Evolutionary conservation across 1,284 basidiomycete genomes (phyloP).

Genomic region (Apiotrichum veenhuisii): DNA sequence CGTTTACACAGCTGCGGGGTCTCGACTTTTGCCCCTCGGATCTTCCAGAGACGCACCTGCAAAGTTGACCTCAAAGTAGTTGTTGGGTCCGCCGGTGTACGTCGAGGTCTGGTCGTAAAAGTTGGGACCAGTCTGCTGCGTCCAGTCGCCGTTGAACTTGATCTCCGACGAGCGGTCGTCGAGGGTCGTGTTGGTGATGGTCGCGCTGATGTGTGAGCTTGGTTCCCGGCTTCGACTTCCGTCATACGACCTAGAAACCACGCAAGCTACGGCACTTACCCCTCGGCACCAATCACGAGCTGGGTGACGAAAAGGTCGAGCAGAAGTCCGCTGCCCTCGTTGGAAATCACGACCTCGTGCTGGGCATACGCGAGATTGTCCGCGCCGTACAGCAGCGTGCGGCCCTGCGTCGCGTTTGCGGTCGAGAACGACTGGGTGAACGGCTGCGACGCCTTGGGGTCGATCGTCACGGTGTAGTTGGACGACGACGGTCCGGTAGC

Average conservation of each 20-base stretch:
- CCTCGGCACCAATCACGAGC: conserved; percentile 32
- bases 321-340: conserved; percentile 37
- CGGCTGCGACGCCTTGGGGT: conserved; percentile 22
- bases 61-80: conserved; percentile 39
- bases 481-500: conserved; percentile 15
- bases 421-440: conserved; percentile 12
- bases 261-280: conserved; percentile 23
- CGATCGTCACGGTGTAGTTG: conserved; percentile 40
- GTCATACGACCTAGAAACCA: too few relatives aligned
- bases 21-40: too few relatives aligned
- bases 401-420: conserved; percentile 19
- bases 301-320: conserved; percentile 35
- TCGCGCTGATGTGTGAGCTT: conserved; percentile 26
- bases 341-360: conserved; percentile 32
- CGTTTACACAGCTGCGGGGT: too few relatives aligned
- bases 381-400: conserved; percentile 28
- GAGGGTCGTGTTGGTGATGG: conserved; percentile 42
- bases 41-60: too few relatives aligned
- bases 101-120: conserved; percentile 40
- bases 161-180: conserved; percentile 35
- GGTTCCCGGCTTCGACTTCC: too few relatives aligned
- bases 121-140: conserved; percentile 38
- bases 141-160: conserved; percentile 45
- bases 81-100: conserved; percentile 37
- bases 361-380: conserved; percentile 21